Conservation (phyloP, 164 flowering plant genomes). For the Platanus orientalis region DNA sequence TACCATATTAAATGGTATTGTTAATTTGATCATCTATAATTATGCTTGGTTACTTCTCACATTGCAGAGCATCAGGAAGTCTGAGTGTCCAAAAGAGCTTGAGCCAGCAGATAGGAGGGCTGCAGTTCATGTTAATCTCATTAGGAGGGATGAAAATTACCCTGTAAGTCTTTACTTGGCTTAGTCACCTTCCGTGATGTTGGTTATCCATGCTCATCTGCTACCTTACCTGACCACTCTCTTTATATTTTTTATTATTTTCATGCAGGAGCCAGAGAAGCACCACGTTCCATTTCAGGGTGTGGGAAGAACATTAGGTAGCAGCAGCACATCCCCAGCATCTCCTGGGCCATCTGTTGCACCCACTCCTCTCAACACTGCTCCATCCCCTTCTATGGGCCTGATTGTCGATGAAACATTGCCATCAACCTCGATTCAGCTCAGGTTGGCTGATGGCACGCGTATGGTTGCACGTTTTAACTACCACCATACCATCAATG, state of each 20-base stretch:
- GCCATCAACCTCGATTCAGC: slow-evolving; percentile 81
- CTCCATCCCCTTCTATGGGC: slow-evolving; percentile 50
- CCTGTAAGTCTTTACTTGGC: slow-evolving; percentile 29
- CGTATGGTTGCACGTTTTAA: slow-evolving; percentile 83
- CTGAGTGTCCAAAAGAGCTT: slow-evolving; percentile 82
- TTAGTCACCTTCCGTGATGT: too few relatives aligned
- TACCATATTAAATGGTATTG: too few relatives aligned
- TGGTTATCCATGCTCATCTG: too few relatives aligned
- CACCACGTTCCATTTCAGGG: slow-evolving; percentile 57
- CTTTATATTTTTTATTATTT: slow-evolving; percentile 1
- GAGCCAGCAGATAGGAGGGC: slow-evolving; percentile 56
- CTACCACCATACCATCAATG: slow-evolving; percentile 62
- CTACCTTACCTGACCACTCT: background rate
- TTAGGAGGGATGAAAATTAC: slow-evolving; percentile 54
- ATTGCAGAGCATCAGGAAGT: slow-evolving; percentile 73
- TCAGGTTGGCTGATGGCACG: slow-evolving; percentile 83
- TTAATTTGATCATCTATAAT: too few relatives aligned
- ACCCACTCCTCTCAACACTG: slow-evolving; percentile 24
- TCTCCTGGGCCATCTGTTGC: slow-evolving; percentile 24
- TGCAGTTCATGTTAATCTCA: slow-evolving; percentile 55
- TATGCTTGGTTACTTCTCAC: background rate
- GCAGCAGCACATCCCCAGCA: slow-evolving; percentile 22
- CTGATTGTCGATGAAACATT: slow-evolving; percentile 47
- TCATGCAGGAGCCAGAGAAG: slow-evolving; percentile 59
- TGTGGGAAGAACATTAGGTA: slow-evolving; percentile 71